Base-by-base conservation (phyloP, 1,284 basidiomycete genomes). In the Cryptococcus maquisensis region DNA sequence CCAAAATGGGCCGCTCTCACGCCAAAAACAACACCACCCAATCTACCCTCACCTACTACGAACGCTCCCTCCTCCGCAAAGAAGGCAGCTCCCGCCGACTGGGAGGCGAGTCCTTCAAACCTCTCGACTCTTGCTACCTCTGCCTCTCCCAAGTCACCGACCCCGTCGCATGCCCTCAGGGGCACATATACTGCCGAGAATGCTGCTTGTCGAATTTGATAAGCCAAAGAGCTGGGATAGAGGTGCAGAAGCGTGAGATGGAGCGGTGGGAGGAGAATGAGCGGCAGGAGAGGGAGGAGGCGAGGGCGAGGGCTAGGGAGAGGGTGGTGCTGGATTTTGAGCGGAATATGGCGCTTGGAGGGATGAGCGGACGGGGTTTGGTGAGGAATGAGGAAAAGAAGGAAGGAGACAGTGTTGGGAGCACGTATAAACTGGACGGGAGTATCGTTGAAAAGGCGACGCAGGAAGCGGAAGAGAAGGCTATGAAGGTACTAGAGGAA, bases 151-250 rank as follows among this genome's bases (percentile, higher is more conserved):
- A 81, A 48, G 90, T 88, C 4, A 76, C 86, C 45, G 86, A 90
- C 50, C 89, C 92, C 0, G 79, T 92, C 28, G 83, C 86, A 10
- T 97, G 93, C 68, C 76, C 82, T 24, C 81, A 87, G 53, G 93
- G 94, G 0, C 93, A 97, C 73, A 67, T 96, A 48, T 80, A 78
- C 75, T 97, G 93, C 81, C 90, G 87, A 66, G 90, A 94, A 74
- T 90, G 92, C 67, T 84, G 85, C 12, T 46, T 68, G 15, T 51
- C 61, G 9, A 62, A 67, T 47, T 54, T 70, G 20, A 59, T 64
- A 49, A 62, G 81, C n/a, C 93, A 96, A 79, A 90, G 91, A 75
- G 87, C 86, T 56, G 86, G 89, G 58, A 92, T 95, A 62, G 91
- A 92, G 73, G 80, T 82, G 18, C 89, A 93, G 73, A 88, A 90